Conservation (phyloP, 768 basidiomycete genomes). For the Phaffia australis region DNA sequence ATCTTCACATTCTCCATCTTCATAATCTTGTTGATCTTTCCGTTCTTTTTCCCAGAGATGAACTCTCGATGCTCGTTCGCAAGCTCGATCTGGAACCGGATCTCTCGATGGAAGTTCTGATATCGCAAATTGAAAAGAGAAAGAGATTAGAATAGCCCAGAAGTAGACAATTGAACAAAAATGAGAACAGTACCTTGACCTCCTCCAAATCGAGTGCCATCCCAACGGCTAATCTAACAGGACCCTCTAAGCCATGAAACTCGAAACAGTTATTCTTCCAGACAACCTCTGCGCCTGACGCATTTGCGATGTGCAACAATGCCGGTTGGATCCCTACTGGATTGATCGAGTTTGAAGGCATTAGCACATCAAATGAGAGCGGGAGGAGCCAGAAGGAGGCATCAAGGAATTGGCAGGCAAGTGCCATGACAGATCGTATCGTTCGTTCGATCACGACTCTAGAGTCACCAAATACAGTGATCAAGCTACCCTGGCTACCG, state of each 20-base stretch:
- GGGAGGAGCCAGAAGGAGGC: slow-evolving; percentile 97
- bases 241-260: slow-evolving; percentile 83
- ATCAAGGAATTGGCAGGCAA: slow-evolving; percentile 88
- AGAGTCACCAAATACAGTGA: slow-evolving; percentile 87
- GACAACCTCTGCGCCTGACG: slow-evolving; percentile 84
- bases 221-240: slow-evolving; percentile 72
- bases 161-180: slow-evolving; percentile 5
- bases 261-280: slow-evolving; percentile 98
- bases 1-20: slow-evolving; percentile 94
- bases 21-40: slow-evolving; percentile 99
- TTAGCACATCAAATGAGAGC: slow-evolving; percentile 79
- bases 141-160: not conserved
- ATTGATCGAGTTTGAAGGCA: slow-evolving; percentile 63
- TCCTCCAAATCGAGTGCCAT: slow-evolving; percentile 85
- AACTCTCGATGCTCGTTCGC: slow-evolving; percentile 97
- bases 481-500: slow-evolving; percentile 82
- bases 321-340: slow-evolving; percentile 70
- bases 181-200: slow-evolving; percentile 55
- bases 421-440: slow-evolving; percentile 83
- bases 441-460: slow-evolving; percentile 89
- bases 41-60: slow-evolving; percentile 98
- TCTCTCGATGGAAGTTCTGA: slow-evolving; percentile 89
- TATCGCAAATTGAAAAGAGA: not conserved
- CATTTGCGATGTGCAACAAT: slow-evolving; percentile 72
- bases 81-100: slow-evolving; percentile 94